Evolutionary conservation across 805 yeast species (phyloP).

Genomic region (Candida pseudofarinosa): DNA sequence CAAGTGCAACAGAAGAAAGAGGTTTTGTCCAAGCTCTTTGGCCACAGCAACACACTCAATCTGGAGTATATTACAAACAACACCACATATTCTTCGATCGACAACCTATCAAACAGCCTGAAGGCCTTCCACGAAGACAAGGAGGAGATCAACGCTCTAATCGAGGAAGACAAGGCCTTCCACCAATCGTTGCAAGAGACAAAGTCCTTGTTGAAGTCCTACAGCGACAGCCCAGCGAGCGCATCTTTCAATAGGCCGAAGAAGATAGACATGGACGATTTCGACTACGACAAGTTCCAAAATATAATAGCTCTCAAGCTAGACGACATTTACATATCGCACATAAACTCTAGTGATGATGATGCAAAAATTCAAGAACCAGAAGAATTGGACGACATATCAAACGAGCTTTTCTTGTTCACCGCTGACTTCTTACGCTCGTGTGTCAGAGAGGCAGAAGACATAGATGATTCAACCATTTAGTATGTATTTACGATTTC

Average conservation of each 20-base stretch:
- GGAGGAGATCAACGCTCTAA: slow-evolving; percentile 30
- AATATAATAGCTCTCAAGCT: slow-evolving; percentile 17
- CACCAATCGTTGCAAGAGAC: slow-evolving; percentile 21
- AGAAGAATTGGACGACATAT: slow-evolving; percentile 14
- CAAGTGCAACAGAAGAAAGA: slow-evolving; percentile 40
- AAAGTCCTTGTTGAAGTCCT: slow-evolving; percentile 12
- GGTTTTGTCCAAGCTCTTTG: slow-evolving; percentile 34
- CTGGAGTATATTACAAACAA: slow-evolving; percentile 39
- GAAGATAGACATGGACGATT: slow-evolving; percentile 12
- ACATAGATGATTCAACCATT: not conserved
- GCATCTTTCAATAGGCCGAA: not conserved
- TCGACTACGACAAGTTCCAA: slow-evolving; percentile 25
- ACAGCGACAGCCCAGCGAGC: slow-evolving; percentile 4
- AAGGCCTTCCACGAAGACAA: slow-evolving; percentile 40
- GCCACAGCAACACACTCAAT: slow-evolving; percentile 34
- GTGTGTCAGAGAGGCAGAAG: slow-evolving; percentile 20
- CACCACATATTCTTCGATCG: slow-evolving; percentile 34
- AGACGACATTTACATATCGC: slow-evolving; percentile 15
- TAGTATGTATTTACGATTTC: not conserved
- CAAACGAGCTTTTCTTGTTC: slow-evolving; percentile 23
- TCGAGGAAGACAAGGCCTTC: slow-evolving; percentile 32
- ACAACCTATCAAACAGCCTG: slow-evolving; percentile 32
- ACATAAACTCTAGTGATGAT: not conserved
- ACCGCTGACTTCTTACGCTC: slow-evolving; percentile 25
- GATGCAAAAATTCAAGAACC: slow-evolving; percentile 3